A percentile compares a stretch with the other conserved stretches of the same genome.
Evolutionary conservation across 164 flowering plant genomes (phyloP).

Genomic region (Euptelea pleiosperma): DNA sequence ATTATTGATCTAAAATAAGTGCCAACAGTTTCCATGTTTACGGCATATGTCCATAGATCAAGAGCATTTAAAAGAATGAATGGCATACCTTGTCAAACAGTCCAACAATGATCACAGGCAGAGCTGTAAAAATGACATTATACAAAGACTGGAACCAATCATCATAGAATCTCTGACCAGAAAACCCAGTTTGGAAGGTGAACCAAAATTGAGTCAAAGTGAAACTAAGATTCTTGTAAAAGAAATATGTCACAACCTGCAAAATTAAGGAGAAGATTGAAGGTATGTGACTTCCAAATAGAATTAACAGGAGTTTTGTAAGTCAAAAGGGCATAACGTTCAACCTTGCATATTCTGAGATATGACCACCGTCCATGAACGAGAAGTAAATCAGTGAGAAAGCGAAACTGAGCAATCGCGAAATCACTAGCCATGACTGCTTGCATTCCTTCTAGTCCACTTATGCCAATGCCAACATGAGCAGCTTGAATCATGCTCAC

Average conservation of each 20-base stretch:
- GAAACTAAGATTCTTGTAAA: conserved; percentile 95
- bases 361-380: conserved; percentile 99
- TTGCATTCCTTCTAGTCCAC: conserved; percentile 98
- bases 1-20: neutral
- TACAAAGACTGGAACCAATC: conserved; percentile 97
- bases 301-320: neutral
- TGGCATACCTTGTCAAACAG: conserved; percentile 81
- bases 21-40: neutral
- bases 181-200: conserved; percentile 89
- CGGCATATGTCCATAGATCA: neutral
- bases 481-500: conserved; percentile 99
- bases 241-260: conserved; percentile 94
- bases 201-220: conserved; percentile 98
- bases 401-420: conserved; percentile 96
- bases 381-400: conserved; percentile 88
- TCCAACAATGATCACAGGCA: conserved; percentile 87
- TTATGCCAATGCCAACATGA: conserved; percentile 96
- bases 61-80: conserved; percentile 7
- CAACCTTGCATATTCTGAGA: conserved; percentile 89
- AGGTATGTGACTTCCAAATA: neutral
- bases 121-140: conserved; percentile 87
- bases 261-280: conserved; percentile 10
- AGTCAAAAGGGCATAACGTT: neutral
- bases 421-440: conserved; percentile 99
- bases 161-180: conserved; percentile 96